Evolutionary conservation across 306 rosid genomes (phyloP), one percentile per base, ranked within the genome.

Genomic region (Vicia sativa): DNA sequence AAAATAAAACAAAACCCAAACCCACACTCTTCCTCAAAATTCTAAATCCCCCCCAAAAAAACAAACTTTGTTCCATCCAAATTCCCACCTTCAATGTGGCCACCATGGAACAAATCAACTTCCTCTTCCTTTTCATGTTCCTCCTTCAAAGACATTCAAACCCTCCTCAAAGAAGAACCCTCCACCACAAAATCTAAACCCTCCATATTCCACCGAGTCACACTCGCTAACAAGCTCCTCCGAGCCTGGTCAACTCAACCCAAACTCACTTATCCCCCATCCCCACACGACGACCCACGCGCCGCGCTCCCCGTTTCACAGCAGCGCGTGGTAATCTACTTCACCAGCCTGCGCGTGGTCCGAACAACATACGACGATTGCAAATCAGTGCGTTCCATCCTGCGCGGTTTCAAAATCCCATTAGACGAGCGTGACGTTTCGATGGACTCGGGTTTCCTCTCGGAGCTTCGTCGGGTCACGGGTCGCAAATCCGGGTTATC

Each of bases 371-470:
- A 84, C 79, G 93, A 93, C 56, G 95, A 81, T 61, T 93, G 98
- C 86, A 75, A 43, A 70, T 48, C 85, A 75, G 96, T 90, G 73
- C 90, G 85, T 65, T 77, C 91, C 1, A 93, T 93, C 11, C 76
- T 93, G 9, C 87, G 87, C 11, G 97, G 87, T 26, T 78, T 85
- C 71, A 91, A 91, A 18, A 90, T 88, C 6, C 65, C 77, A 5
- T 7, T 93, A 45, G 98, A 93, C 82, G 97, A 90, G 49, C 96
- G 97, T 15, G 97, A 90, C 79, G 82, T 93, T 63, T 86, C 95
- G 9, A 90, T 90, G 98, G 96, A 90, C 75, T 86, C 89, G 12
- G 74, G 77, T 38, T 90, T 90, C 71, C 74, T 83, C 2, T 15
- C 78, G 28, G 97, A 93, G 85, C 74, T 93, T 52, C 91, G 78